Percentiles rank a stretch among this genome's conserved stretches.
Conservation (phyloP, 768 basidiomycete genomes). For the Calocybe gangraenosa region DNA sequence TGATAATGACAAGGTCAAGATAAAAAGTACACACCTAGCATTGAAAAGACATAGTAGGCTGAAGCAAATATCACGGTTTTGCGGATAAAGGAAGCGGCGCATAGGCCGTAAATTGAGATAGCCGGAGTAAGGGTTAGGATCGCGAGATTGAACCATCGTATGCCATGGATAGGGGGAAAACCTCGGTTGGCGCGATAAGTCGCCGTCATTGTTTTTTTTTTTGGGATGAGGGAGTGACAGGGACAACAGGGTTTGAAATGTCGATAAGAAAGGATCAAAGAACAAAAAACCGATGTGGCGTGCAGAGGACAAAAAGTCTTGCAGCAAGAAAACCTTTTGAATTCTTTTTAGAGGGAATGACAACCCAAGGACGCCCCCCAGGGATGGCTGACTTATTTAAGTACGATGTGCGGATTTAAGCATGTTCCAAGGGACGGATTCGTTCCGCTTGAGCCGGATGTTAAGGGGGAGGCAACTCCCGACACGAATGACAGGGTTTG, state of each 20-base stretch:
- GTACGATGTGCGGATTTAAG: constrained; percentile 16
- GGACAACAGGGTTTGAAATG: too few species aligned
- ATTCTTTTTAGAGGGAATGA: constrained; percentile 11
- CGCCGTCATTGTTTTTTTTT: too few species aligned
- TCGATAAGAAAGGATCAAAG: background rate
- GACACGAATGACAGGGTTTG: too few species aligned
- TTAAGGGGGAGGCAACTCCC: too few species aligned
- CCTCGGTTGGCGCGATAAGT: constrained; percentile 15
- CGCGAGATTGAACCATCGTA: constrained; percentile 76
- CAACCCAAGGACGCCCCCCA: constrained; percentile 3
- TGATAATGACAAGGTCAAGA: constrained; percentile 10
- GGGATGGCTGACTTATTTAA: constrained; percentile 3
- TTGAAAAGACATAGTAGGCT: constrained; percentile 82
- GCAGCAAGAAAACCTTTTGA: constrained; percentile 2
- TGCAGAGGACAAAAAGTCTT: background rate
- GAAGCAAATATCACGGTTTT: constrained; percentile 60
- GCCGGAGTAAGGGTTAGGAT: constrained; percentile 69
- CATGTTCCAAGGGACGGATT: constrained; percentile 14
- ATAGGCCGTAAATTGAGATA: constrained; percentile 66
- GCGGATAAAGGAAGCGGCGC: constrained; percentile 36
- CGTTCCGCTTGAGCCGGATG: constrained; percentile 6
- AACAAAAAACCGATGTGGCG: background rate
- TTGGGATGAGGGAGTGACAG: background rate
- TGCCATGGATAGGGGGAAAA: constrained; percentile 48
- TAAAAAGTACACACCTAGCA: constrained; percentile 80